These are phyloP conservation scores for Rhamnella rubrinervis DNA, from an alignment of 331 rosid species.

Conservation along the genomic window DNA sequence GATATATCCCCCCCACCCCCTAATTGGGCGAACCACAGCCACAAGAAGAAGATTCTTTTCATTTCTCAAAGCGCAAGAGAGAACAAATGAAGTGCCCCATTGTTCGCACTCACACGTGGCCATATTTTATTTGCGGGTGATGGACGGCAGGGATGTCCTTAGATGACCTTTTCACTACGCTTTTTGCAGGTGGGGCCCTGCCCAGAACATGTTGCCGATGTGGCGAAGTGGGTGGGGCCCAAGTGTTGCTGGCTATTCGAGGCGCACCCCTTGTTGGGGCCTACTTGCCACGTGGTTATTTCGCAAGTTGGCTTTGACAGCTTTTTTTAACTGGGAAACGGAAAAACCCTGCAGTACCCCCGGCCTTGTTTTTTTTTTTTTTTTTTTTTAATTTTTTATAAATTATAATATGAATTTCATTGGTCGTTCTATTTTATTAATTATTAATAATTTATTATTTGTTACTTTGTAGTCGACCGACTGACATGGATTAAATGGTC, in stretches of 20 bases:
- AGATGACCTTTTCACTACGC: conserved; percentile 21
- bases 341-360: too few species aligned
- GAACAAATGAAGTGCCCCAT: too few species aligned
- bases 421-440: too few species aligned
- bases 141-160: conserved; percentile 23
- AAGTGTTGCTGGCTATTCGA: conserved; percentile 8
- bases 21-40: conserved; percentile 24
- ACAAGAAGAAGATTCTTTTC: conserved; percentile 17
- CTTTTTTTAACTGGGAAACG: background rate
- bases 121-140: background rate
- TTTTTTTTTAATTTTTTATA: too few species aligned
- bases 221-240: background rate
- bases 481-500: too few species aligned
- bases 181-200: conserved; percentile 34
- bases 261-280: background rate
- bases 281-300: conserved; percentile 11
- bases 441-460: too few species aligned
- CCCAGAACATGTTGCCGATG: background rate
- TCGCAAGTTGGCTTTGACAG: conserved; percentile 3
- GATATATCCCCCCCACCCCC: background rate
- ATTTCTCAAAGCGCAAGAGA: too few species aligned
- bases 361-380: too few species aligned
- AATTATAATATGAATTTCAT: too few species aligned
- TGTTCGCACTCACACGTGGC: conserved; percentile 9
- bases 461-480: too few species aligned